A percentile compares a stretch with the other conserved stretches of the same genome.
These are phyloP conservation scores for Yarrowia sp. DNA, from an alignment of 805 yeast species.

Conservation along the genomic window DNA sequence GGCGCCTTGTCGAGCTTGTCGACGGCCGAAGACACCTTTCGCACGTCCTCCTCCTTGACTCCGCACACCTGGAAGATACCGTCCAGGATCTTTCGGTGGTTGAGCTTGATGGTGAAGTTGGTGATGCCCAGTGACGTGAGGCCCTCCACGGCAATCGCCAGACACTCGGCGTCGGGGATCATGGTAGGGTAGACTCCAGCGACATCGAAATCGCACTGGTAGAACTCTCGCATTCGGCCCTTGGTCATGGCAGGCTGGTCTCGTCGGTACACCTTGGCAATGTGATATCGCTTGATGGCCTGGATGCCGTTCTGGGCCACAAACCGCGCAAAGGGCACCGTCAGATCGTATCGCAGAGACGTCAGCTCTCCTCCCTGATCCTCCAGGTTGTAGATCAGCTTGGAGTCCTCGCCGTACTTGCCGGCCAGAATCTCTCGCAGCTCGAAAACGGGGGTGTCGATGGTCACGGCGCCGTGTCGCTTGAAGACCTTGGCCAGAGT, in stretches of 20 bases:
- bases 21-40: conserved; percentile 91
- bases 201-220: conserved; percentile 97
- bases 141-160: conserved; percentile 81
- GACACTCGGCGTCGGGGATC: conserved; percentile 94
- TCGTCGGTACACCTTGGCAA: conserved; percentile 97
- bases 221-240: conserved; percentile 99
- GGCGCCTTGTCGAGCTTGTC: conserved; percentile 94
- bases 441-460: conserved; percentile 98
- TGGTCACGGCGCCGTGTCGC: conserved; percentile 96
- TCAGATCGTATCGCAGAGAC: conserved; percentile 90
- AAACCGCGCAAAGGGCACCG: conserved; percentile 97
- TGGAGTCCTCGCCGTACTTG: conserved; percentile 98
- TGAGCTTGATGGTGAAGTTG: conserved; percentile 87
- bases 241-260: conserved; percentile 99
- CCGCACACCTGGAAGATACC: conserved; percentile 96
- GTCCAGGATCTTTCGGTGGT: conserved; percentile 93
- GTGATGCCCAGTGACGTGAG: conserved; percentile 75
- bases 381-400: conserved; percentile 89
- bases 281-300: conserved; percentile 88
- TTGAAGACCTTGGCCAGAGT: conserved; percentile 74
- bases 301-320: conserved; percentile 94
- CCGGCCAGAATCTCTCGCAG: conserved; percentile 93
- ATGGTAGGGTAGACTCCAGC: conserved; percentile 90
- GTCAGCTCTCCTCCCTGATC: conserved; percentile 99
- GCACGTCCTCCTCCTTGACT: conserved; percentile 87